Conservation (phyloP, 371 early-diverging fungal genomes). For the Smittium culicis region DNA sequence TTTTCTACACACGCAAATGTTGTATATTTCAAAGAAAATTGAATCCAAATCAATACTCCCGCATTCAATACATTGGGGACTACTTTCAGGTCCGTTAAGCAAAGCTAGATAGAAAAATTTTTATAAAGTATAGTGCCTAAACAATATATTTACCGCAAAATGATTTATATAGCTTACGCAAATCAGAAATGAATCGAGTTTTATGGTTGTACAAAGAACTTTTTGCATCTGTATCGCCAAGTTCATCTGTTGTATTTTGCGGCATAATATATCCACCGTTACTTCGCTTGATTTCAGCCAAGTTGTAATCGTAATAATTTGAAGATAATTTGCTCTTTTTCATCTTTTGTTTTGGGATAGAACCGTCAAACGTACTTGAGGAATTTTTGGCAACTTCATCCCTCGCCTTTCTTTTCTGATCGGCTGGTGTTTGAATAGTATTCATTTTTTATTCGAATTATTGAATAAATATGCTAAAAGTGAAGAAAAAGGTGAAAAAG, state of each 20-base stretch:
- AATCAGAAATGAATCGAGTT: constrained; percentile 21
- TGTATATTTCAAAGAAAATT: constrained; percentile 50
- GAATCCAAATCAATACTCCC: constrained; percentile 60
- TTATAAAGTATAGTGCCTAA: too few species aligned
- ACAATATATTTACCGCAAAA: too few species aligned
- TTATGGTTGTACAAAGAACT: constrained; percentile 22
- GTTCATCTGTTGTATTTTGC: constrained; percentile 35
- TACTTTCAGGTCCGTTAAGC: constrained; percentile 46
- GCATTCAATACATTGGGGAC: constrained; percentile 65
- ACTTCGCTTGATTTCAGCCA: constrained; percentile 60
- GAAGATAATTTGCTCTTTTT: constrained; percentile 21
- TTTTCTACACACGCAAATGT: constrained; percentile 49
- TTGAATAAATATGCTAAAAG: too few species aligned
- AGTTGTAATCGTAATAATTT: constrained; percentile 58
- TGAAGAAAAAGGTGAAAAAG: too few species aligned
- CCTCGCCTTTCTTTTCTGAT: too few species aligned
- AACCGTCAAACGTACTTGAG: background rate
- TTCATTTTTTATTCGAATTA: too few species aligned
- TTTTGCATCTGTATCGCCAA: constrained; percentile 19
- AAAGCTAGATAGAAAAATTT: constrained; percentile 10
- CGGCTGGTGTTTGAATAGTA: too few species aligned
- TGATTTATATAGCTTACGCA: constrained; percentile 34
- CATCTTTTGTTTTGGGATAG: constrained; percentile 9
- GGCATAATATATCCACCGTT: constrained; percentile 65
- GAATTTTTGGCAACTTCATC: too few species aligned